A percentile compares a stretch with the other conserved stretches of the same genome.
phyloP scores from a whole-genome alignment of 371 early-diverging fungal genomes.

The Mortierella sp. region DNA sequence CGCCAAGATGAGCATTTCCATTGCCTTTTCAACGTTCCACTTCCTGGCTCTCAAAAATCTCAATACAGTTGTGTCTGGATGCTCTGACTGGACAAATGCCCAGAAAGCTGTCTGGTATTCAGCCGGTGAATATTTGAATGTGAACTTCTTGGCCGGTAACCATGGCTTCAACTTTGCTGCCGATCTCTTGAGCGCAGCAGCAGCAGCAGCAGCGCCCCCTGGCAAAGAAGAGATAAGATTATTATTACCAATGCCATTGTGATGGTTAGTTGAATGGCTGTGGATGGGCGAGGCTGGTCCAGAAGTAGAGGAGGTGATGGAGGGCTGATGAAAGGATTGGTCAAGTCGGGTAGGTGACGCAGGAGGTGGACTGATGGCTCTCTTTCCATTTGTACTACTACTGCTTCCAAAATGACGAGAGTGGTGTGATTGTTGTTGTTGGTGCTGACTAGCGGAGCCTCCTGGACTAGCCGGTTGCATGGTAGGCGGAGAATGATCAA shows the following conservation, averaged over 20 bases:
- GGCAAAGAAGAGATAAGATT: slow-evolving; percentile 13
- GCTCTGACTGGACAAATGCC: slow-evolving; percentile 67
- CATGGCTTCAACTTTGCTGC: slow-evolving; percentile 44
- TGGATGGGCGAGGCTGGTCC: slow-evolving; percentile 22
- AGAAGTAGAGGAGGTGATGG: slow-evolving; percentile 29
- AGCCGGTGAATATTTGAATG: slow-evolving; percentile 40
- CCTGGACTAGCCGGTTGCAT: slow-evolving; percentile 25
- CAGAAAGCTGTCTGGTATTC: slow-evolving; percentile 61
- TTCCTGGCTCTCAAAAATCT: slow-evolving; percentile 79
- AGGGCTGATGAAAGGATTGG: slow-evolving; percentile 41
- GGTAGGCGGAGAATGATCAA: background rate
- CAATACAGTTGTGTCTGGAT: slow-evolving; percentile 69
- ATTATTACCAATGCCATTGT: background rate
- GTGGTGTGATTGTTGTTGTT: slow-evolving; percentile 1
- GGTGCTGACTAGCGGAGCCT: background rate
- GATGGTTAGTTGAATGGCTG: background rate
- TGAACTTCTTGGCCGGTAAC: slow-evolving; percentile 50
- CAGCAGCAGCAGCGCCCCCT: slow-evolving; percentile 34
- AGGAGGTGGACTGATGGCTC: slow-evolving; percentile 32
- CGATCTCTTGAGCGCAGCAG: slow-evolving; percentile 37
- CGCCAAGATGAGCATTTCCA: slow-evolving; percentile 66
- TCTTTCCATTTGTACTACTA: slow-evolving; percentile 12
- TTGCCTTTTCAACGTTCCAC: slow-evolving; percentile 74
- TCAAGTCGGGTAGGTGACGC: slow-evolving; percentile 41
- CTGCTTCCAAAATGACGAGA: background rate